phyloP scores from a whole-genome alignment of 148 eudicot species.

The Silene uniflora region DNA sequence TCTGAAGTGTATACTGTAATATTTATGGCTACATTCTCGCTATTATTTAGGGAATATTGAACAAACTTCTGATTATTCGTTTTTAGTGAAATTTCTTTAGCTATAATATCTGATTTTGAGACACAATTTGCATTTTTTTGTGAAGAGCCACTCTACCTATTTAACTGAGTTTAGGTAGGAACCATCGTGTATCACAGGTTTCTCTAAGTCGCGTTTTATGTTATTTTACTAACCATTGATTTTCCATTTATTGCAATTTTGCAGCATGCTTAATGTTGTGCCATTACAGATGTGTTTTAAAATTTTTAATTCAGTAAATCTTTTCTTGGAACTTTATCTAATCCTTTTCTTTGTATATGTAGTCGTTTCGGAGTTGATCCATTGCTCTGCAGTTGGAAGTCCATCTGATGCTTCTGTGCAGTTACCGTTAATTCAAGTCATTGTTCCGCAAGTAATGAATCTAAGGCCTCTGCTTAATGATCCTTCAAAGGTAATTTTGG shows the following conservation, averaged over 20 bases:
- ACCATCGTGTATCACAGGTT: neutral
- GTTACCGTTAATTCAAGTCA: conserved; percentile 79
- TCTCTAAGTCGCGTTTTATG: neutral
- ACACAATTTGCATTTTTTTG: neutral
- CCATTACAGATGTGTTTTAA: neutral
- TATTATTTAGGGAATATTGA: neutral
- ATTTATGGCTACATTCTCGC: too few species aligned
- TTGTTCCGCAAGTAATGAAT: conserved; percentile 90
- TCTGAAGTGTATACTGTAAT: neutral
- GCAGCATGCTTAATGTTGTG: neutral
- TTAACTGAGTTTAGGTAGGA: neutral
- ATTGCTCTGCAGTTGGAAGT: conserved; percentile 74
- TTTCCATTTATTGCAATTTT: neutral
- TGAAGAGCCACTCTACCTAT: neutral
- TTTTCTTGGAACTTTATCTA: neutral
- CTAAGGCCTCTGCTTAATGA: conserved; percentile 79
- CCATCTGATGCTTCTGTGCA: conserved; percentile 57
- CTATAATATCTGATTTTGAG: neutral
- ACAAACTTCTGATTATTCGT: neutral
- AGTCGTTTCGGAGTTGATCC: conserved; percentile 95
- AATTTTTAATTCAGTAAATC: neutral
- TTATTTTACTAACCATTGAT: neutral
- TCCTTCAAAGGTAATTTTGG: conserved; percentile 65
- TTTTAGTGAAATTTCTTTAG: neutral
- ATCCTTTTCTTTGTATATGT: conserved; percentile 25